Base-by-base conservation (phyloP, 768 basidiomycete species). In the Xerocomellus amylosporus region DNA sequence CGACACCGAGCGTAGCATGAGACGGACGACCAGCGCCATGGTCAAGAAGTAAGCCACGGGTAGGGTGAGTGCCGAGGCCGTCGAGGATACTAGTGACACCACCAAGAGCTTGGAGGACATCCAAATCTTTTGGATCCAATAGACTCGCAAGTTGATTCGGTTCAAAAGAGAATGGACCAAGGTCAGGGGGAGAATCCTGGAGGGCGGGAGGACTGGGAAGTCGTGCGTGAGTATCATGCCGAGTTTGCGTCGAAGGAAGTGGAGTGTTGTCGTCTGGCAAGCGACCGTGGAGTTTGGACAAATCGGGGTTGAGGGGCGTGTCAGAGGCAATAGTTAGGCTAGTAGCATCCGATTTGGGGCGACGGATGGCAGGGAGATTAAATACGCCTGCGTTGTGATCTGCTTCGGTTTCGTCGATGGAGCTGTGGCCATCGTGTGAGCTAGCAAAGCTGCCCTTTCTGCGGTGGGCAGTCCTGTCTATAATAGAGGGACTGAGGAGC, bases 71-170 rank as follows among this genome's bases (percentile, higher is more conserved):
- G 13, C 91, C 91, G 8, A 98, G 80, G 6, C 91, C 88, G 2
- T 74, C 71, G 13, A 96, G 71, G 13, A 98, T 66, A 8, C 79
- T 83, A 0, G 75, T 61, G 8, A 79, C 74, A 39, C 97, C 97
- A 19, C 93, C 94, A 34, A 96, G 76, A 12, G 70, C 71, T 17
- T 75, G 75, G 31, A 99, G 79, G 14, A 77, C 67, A 3, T 86
- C 79, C 12, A 94, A 58, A 58, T 77, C 86, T 73, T 97, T 98
- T 9, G 94, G 93, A 67, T 98, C 95, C 36, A 98, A 84, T 49
- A 97, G 80, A 55, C 84, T 82, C 1, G 95, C 95, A 15, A 98
- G 84, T 46, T 79, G 75, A 56, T 78, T 81, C 0, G 95, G 91
- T 52, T 84, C 85, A 64, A 86, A 85, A 12, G 65, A 67, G 70